Evolutionary conservation across 768 basidiomycete species (phyloP).

Genomic region (Lenzites betulinus): DNA sequence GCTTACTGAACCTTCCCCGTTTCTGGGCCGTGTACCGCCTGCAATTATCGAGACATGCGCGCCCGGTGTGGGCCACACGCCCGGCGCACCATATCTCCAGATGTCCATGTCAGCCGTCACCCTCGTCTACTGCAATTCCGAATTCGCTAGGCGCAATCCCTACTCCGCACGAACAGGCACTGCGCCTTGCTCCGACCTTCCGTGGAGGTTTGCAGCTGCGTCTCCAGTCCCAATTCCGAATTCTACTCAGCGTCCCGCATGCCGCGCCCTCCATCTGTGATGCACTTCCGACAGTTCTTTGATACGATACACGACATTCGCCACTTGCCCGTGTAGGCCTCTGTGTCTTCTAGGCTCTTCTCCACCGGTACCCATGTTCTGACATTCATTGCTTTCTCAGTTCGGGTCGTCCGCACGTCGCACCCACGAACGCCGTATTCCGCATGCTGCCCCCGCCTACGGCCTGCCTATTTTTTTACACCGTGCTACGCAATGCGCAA

Average conservation of each 20-base stretch:
- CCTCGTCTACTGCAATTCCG: conserved; percentile 16
- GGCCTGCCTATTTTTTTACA: neutral
- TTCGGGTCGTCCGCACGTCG: neutral
- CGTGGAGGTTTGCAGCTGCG: conserved; percentile 20
- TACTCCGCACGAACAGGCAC: neutral
- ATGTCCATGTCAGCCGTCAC: conserved; percentile 14
- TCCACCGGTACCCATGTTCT: neutral
- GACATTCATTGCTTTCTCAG: neutral
- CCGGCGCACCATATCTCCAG: conserved; percentile 7
- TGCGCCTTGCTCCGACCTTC: conserved; percentile 16
- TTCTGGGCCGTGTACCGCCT: conserved; percentile 12
- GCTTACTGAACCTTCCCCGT: conserved; percentile 1
- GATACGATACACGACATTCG: conserved; percentile 5
- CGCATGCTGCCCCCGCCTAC: neutral
- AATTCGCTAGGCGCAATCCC: conserved; percentile 15
- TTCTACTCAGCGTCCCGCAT: conserved; percentile 11
- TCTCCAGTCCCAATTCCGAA: conserved; percentile 24
- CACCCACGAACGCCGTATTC: too few relatives aligned
- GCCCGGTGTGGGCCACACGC: neutral
- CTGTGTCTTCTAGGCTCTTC: neutral
- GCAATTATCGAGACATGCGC: too few relatives aligned
- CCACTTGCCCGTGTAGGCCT: conserved; percentile 1
- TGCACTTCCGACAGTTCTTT: conserved; percentile 19
- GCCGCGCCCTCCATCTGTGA: conserved; percentile 20
- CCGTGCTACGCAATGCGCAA: too few relatives aligned